phyloP scores from a whole-genome alignment of 2,329 filamentous ascomycete genomes.

The Hymenoscyphus occultus region DNA sequence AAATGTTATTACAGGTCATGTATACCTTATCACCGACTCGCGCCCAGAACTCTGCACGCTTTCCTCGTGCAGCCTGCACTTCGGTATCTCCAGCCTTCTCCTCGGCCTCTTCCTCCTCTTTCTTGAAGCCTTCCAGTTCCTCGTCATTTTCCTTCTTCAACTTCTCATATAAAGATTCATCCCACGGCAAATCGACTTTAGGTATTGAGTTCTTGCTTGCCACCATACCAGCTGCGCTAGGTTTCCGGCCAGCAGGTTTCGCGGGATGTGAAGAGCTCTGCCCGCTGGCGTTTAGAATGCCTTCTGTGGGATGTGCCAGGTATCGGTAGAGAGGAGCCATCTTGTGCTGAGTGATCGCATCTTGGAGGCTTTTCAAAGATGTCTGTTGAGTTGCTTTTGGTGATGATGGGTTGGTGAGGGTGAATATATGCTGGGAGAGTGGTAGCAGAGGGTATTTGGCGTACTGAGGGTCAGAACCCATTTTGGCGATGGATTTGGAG shows the following conservation, averaged over 20 bases:
- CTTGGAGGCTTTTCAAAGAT: conserved; percentile 71
- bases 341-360: conserved; percentile 79
- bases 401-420: conserved; percentile 76
- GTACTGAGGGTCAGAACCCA: conserved; percentile 80
- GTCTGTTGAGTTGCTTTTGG: conserved; percentile 63
- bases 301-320: conserved; percentile 72
- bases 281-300: conserved; percentile 52
- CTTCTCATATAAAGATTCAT: conserved; percentile 80
- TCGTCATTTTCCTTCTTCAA: conserved; percentile 74
- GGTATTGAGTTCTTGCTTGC: conserved; percentile 65
- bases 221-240: conserved; percentile 70
- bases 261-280: conserved; percentile 44
- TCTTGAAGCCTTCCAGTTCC: conserved; percentile 73
- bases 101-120: conserved; percentile 88
- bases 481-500: conserved; percentile 39
- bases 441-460: conserved; percentile 80
- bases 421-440: conserved; percentile 82
- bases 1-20: conserved; percentile 8
- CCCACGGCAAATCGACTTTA: conserved; percentile 77
- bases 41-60: conserved; percentile 95
- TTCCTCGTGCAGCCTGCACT: conserved; percentile 86
- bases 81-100: conserved; percentile 97
- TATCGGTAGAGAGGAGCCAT: conserved; percentile 87
- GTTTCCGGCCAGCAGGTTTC: conserved; percentile 64
- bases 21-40: conserved; percentile 90